Percentiles rank a stretch among this genome's conserved stretches.
phyloP scores from a whole-genome alignment of 805 yeast species.

The Metschnikowia orientalis region DNA sequence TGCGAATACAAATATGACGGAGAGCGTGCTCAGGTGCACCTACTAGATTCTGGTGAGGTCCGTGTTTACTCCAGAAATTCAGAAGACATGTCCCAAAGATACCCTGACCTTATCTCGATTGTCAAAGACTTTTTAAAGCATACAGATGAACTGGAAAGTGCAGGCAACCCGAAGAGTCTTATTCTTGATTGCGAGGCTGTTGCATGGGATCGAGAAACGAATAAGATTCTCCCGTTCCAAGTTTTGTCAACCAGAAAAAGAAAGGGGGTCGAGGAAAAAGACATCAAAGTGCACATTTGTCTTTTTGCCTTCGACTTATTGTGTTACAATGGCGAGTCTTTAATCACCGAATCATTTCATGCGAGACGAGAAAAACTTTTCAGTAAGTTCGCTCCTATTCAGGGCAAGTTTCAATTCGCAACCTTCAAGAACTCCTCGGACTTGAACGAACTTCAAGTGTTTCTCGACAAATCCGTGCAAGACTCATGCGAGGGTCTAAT shows the following conservation, averaged over 20 bases:
- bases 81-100: constrained; percentile 94
- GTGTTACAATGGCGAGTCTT: constrained; percentile 66
- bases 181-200: constrained; percentile 96
- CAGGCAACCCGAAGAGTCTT: constrained; percentile 44
- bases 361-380: constrained; percentile 65
- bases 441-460: constrained; percentile 69
- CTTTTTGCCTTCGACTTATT: constrained; percentile 87
- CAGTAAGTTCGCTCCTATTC: constrained; percentile 52
- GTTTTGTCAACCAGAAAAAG: constrained; percentile 89
- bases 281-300: constrained; percentile 87
- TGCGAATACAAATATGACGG: constrained; percentile 98
- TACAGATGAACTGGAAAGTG: constrained; percentile 14
- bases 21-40: constrained; percentile 93
- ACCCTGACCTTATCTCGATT: constrained; percentile 81
- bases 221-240: constrained; percentile 91
- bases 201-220: constrained; percentile 81
- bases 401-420: constrained; percentile 82
- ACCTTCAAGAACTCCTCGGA: constrained; percentile 66
- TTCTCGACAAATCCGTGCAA: constrained; percentile 83
- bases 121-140: constrained; percentile 53
- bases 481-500: constrained; percentile 93
- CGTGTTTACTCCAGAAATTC: constrained; percentile 88
- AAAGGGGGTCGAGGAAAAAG: constrained; percentile 83
- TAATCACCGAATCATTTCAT: constrained; percentile 60
- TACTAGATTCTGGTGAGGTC: constrained; percentile 59